phyloP scores from a whole-genome alignment of 1,284 basidiomycete genomes.

The Uromyces viciae-fabae region DNA sequence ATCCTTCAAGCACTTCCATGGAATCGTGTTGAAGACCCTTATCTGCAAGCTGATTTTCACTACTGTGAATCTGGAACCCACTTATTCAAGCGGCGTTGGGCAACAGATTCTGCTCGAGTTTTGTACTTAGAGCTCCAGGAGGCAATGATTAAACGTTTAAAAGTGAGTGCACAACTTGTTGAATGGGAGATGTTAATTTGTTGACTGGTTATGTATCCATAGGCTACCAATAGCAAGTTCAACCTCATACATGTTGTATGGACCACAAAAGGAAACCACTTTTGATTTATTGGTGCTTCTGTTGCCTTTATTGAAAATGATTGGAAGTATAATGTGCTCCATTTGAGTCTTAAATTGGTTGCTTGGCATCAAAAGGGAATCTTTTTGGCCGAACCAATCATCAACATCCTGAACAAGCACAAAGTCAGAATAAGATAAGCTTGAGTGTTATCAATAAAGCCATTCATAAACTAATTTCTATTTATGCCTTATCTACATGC shows the following conservation, averaged over 20 bases:
- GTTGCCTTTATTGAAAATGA: not conserved
- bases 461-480: not conserved
- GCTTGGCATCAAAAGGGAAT: constrained; percentile 1
- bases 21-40: not conserved
- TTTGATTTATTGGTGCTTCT: not conserved
- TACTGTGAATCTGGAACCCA: not conserved
- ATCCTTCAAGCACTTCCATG: not conserved
- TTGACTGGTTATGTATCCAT: not conserved
- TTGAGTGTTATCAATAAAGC: not conserved
- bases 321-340: not conserved
- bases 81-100: not conserved
- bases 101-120: not conserved
- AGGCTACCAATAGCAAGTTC: constrained; percentile 11
- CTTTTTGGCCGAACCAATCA: not conserved
- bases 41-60: not conserved
- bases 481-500: not conserved
- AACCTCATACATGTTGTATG: constrained; percentile 14
- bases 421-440: not conserved
- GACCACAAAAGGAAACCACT: constrained; percentile 14
- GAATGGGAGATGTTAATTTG: not conserved
- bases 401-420: not conserved
- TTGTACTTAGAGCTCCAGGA: not conserved
- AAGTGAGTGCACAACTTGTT: not conserved
- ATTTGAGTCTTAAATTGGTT: not conserved
- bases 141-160: not conserved